Conservation (phyloP, 768 basidiomycete genomes). For the Termitomyces sp. region DNA sequence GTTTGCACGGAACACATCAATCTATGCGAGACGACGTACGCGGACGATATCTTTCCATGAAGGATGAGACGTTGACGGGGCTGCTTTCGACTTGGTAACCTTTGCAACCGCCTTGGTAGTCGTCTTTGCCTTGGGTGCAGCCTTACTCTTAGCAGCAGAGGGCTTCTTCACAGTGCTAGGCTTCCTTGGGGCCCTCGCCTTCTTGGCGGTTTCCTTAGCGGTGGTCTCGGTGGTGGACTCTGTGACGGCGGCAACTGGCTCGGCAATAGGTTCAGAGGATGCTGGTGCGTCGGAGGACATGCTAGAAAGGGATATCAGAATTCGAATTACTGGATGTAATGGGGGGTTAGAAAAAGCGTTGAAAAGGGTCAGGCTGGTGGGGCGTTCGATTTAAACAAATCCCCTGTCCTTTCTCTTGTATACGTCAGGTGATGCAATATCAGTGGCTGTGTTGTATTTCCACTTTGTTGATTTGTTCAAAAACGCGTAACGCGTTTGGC, state of each 20-base stretch:
- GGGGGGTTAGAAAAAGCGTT: constrained; percentile 12
- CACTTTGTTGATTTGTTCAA: constrained; percentile 28
- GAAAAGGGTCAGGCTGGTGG: constrained; percentile 12
- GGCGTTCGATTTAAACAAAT: constrained; percentile 23
- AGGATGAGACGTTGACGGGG: constrained; percentile 29
- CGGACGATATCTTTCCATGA: constrained; percentile 53
- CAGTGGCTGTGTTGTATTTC: constrained; percentile 37
- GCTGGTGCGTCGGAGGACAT: constrained; percentile 22
- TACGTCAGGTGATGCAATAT: constrained; percentile 18
- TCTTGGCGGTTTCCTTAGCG: constrained; percentile 13
- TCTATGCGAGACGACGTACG: constrained; percentile 21
- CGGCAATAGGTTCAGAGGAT: constrained; percentile 12
- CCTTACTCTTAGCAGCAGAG: constrained; percentile 10
- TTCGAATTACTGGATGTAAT: neutral
- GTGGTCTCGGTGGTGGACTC: neutral
- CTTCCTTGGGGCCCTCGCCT: constrained; percentile 16
- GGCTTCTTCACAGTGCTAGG: constrained; percentile 15
- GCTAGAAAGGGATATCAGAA: constrained; percentile 7
- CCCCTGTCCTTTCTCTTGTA: constrained; percentile 5
- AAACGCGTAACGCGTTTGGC: constrained; percentile 17
- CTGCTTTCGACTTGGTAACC: constrained; percentile 19
- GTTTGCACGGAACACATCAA: neutral
- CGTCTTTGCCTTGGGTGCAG: constrained; percentile 22
- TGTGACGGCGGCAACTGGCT: constrained; percentile 11
- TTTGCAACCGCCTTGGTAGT: constrained; percentile 22